A percentile compares a stretch with the other conserved stretches of the same genome.
phyloP scores from a whole-genome alignment of 208 protist species.

The Leishmania mexicana region DNA sequence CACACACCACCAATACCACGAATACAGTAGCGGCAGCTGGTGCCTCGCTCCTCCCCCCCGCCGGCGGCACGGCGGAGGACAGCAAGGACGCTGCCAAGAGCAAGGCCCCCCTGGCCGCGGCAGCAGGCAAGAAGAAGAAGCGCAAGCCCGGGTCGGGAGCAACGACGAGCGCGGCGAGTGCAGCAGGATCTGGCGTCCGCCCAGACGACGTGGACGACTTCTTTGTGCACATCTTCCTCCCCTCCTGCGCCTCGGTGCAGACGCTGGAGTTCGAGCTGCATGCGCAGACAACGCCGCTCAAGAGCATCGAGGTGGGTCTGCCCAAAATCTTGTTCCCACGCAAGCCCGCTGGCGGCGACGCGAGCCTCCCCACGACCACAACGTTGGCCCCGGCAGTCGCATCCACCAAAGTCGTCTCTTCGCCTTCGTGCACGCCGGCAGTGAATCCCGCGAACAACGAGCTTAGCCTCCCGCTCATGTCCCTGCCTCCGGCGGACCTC shows the following conservation, averaged over 20 bases:
- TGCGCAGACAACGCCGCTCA: conserved; percentile 50
- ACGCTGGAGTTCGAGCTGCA: conserved; percentile 61
- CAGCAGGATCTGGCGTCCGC: conserved; percentile 5
- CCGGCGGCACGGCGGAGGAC: conserved; percentile 10
- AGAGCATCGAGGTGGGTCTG: conserved; percentile 53
- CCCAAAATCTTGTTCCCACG: conserved; percentile 45
- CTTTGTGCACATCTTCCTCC: conserved; percentile 64
- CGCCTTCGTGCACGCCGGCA: conserved; percentile 35
- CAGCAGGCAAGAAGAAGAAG: conserved; percentile 32
- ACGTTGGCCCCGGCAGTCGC: background rate
- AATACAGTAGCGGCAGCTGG: conserved; percentile 15
- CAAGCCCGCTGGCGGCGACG: conserved; percentile 16
- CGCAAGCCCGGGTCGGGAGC: conserved; percentile 10
- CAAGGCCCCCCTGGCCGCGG: background rate
- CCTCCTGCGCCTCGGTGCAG: conserved; percentile 35
- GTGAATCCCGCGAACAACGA: conserved; percentile 33
- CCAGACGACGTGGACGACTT: conserved; percentile 66
- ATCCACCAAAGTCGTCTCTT: conserved; percentile 13
- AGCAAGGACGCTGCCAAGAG: conserved; percentile 2
- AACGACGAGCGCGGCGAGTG: conserved; percentile 1
- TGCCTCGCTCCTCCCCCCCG: conserved; percentile 1
- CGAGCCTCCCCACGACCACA: conserved; percentile 4
- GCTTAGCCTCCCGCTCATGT: conserved; percentile 42
- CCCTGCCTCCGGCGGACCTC: conserved; percentile 46
- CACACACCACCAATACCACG: conserved; percentile 11